Evolutionary conservation across 1,139 yeast species (phyloP).

Genomic region (Diutina pseudorugosa): DNA sequence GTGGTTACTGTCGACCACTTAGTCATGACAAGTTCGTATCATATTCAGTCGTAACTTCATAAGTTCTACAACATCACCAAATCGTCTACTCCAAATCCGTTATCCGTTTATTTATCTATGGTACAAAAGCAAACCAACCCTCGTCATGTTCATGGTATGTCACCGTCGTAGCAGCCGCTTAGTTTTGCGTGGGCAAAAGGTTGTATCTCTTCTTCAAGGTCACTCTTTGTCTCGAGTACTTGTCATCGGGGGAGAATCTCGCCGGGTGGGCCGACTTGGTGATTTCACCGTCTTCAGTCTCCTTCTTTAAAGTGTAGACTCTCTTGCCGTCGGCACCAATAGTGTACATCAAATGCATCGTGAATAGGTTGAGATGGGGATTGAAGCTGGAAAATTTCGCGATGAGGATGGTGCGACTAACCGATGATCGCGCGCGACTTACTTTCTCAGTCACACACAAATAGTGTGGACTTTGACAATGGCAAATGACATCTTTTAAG

Average conservation of each 20-base stretch:
- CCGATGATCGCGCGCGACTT: neutral
- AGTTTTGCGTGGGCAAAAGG: slow-evolving; percentile 69
- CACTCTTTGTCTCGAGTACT: slow-evolving; percentile 97
- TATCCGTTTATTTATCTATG: neutral
- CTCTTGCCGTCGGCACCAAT: slow-evolving; percentile 91
- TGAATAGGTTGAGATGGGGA: neutral
- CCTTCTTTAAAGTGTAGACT: slow-evolving; percentile 80
- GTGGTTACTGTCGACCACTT: no score
- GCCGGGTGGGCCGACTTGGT: slow-evolving; percentile 99
- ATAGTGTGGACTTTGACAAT: no score
- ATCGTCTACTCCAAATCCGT: neutral
- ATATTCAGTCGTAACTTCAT: no score
- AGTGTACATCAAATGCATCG: slow-evolving; percentile 98
- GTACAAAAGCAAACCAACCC: neutral
- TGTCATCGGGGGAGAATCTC: slow-evolving; percentile 98
- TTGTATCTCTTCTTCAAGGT: slow-evolving; percentile 92
- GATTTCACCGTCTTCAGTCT: slow-evolving; percentile 76
- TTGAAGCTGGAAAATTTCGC: neutral
- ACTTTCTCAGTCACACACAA: no score
- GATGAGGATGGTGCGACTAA: neutral
- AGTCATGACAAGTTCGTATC: no score
- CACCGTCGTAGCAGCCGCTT: no score
- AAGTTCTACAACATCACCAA: no score
- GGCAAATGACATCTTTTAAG: no score
- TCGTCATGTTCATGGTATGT: neutral